Evolutionary conservation across 1,284 basidiomycete genomes (phyloP), one percentile per base, ranked within the genome.

Genomic region (Veloporphyrellus conicus): DNA sequence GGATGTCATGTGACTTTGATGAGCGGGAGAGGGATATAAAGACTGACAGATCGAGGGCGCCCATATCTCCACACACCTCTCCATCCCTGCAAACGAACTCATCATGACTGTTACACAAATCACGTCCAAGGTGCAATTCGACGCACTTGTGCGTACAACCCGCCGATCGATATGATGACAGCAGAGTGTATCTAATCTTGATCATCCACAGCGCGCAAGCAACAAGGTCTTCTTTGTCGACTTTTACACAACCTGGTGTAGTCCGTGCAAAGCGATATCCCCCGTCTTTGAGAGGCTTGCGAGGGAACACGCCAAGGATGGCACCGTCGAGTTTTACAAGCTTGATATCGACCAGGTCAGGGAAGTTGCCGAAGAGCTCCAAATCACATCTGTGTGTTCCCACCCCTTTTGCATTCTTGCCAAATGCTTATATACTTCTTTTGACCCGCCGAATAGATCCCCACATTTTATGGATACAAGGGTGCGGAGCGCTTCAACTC

Each of bases 381-480:
- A 68, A 39, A 76, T 89, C 63, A 71, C 69, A 56, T 76, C 83
- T 22, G 76, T 77, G 22, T 22, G 74, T 12, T 34, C 28, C 12
- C 3, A 15, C 7, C n/a, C 5, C 2, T 18, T 18, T n/a, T 34
- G n/a, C 8, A 18, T n/a, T 34, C 14, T 15, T 10, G 6, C 31
- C 14, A n/a, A 14, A 16, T 32, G 31, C 4, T 32, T 12, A 32
- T 32, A 14, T 15, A 35, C 9, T 6, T 18, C 9, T 36, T 18
- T 4, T 1, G 27, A 3, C 9, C 33, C 16, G 11, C 37, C 6
- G 35, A 3, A 34, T 23, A 78, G 68, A 88, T 91, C 78, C 89
- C 89, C 2, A 86, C 85, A 3, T 91, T 93, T 71, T 65, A 79
- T 36, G 72, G 74, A 33, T 89, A 81, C 77, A 78, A 82, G 69